A percentile compares a stretch with the other conserved stretches of the same genome.
Evolutionary conservation across 192 early-diverging fungal genomes (phyloP).

Genomic region (Phlyctochytrium bullatum): DNA sequence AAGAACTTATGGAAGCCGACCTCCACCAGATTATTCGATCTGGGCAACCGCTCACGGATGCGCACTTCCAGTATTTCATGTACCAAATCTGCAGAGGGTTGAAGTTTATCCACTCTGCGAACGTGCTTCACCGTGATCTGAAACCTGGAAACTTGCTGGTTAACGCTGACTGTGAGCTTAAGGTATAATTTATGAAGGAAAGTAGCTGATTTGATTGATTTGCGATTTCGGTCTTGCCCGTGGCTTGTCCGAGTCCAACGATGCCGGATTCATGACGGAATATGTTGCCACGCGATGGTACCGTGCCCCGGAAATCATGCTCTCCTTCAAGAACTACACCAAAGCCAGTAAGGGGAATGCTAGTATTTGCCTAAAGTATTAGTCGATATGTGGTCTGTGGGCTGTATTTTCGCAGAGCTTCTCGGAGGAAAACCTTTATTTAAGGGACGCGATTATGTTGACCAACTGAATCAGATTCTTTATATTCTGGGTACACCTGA

Average conservation of each 20-base stretch:
- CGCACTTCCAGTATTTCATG: slow-evolving; percentile 98
- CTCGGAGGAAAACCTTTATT: slow-evolving; percentile 59
- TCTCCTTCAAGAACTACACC: slow-evolving; percentile 52
- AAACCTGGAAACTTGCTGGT: slow-evolving; percentile 76
- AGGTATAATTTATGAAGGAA: slow-evolving; percentile 18
- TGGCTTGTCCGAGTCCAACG: slow-evolving; percentile 35
- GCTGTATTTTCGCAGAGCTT: slow-evolving; percentile 98
- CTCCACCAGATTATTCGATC: slow-evolving; percentile 95
- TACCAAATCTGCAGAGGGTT: slow-evolving; percentile 96
- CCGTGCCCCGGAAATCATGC: slow-evolving; percentile 55
- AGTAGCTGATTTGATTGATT: slow-evolving; percentile 30
- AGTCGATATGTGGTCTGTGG: slow-evolving; percentile 97
- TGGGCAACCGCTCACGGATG: slow-evolving; percentile 87
- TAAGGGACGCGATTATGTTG: slow-evolving; percentile 71
- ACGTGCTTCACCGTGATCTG: slow-evolving; percentile 95
- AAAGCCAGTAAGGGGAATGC: slow-evolving; percentile 54
- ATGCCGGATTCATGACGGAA: slow-evolving; percentile 49
- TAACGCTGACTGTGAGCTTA: slow-evolving; percentile 55
- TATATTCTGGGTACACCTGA: slow-evolving; percentile 94
- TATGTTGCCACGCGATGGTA: slow-evolving; percentile 61
- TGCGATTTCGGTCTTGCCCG: slow-evolving; percentile 58
- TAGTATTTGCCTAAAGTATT: background rate
- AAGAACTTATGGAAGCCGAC: slow-evolving; percentile 99
- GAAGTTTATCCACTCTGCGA: slow-evolving; percentile 98
- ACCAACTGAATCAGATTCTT: slow-evolving; percentile 93